Base-by-base conservation (phyloP, 2,329 filamentous ascomycete species). In the Aspergillus alliaceus region DNA sequence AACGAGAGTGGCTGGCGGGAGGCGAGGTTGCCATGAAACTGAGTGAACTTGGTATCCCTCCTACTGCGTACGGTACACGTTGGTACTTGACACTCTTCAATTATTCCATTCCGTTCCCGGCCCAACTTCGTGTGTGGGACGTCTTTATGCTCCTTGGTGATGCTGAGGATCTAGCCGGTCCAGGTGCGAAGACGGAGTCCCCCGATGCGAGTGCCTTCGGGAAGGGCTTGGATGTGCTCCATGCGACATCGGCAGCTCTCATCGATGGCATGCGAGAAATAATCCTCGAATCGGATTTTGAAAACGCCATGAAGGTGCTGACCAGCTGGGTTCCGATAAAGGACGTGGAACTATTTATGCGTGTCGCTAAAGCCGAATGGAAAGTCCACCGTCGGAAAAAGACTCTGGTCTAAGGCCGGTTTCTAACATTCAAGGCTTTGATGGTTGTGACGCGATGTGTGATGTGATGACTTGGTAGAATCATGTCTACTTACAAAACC, bases 41-140 rank as follows among this genome's bases (percentile, higher is more conserved):
- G 71, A 84, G 83, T 48, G 89, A 93, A 59, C 82, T 97, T 29
- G 82, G 83, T 60, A 95, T 99, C 65, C 86, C 91, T 40, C 86
- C 91, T 18, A 96, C 92, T 2, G 88, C 93, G n/a, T 99, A 97
- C 71, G 95, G 93, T 31, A 98, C 93, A 4, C 84, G 93, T 52
- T 99, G 95, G 95, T 99, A 99, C 72, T 82, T 99, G 51, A 99
- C 95, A 2, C 81, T 99, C 8, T 99, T 99, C 82, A 98, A 98
- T 75, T 89, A 98, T 69, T 96, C 91, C 15, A 90, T 99, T 51
- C 95, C 95, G 0, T 99, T 98, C 68, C 84, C 91, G 0, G 93
- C 93, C 3, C 95, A 98, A 74, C 86, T 99, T 34, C 89, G 95
- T 49, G 90, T 99, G 15, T 99, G 95, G 95, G 95, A 99, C 70